Base-by-base conservation (phyloP, 768 basidiomycete species). In the Terana coerulea region DNA sequence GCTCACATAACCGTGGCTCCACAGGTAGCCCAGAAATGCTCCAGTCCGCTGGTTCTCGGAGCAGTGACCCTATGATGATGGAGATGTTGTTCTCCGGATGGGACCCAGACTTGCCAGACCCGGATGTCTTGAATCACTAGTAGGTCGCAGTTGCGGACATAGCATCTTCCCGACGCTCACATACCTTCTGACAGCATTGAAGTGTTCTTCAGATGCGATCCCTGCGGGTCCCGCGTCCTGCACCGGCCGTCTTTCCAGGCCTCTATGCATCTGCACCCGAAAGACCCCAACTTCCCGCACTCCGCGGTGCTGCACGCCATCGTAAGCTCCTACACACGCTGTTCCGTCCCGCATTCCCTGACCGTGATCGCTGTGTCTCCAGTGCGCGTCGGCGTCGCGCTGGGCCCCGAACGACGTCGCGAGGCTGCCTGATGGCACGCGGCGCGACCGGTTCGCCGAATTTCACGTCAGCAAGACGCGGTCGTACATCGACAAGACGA, bases 281-380 rank as follows among this genome's bases (percentile, higher is more conserved):
- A 80, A 51, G 88, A 92, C 64, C 80, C 84, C 7, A 79, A 80
- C 34, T 97, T 95, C 63, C 94, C 94, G 28, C 91, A 95, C 71
- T 82, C 88, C 3, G 88, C 91, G 2, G 80, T 97, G 51, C 73
- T 97, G 30, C 94, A 97, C 67, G 93, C 92, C 57, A 95, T 97
- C 56, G 88, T 88, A 72, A 68, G 74, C 55, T 39, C 39, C 41
- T 39, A 37, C 35, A 30, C 12, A 36, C 17, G 39, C 54, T 41
- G n/a, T 17, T 25, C 39, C 44, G 44, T 48, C n/a, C n/a, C 46
- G 29, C 54, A 17, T 12, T 51, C 43, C 46, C 36, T 50, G 31
- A 51, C 49, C 47, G 50, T 58, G 47, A 42, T 62, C 60, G 39
- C 19, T 5, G 21, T 5, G 5, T 19, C 51, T 59, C 42, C 37